Base-by-base conservation (phyloP, 352 stramenopile genomes). In the Phytopythium mirpurense region DNA sequence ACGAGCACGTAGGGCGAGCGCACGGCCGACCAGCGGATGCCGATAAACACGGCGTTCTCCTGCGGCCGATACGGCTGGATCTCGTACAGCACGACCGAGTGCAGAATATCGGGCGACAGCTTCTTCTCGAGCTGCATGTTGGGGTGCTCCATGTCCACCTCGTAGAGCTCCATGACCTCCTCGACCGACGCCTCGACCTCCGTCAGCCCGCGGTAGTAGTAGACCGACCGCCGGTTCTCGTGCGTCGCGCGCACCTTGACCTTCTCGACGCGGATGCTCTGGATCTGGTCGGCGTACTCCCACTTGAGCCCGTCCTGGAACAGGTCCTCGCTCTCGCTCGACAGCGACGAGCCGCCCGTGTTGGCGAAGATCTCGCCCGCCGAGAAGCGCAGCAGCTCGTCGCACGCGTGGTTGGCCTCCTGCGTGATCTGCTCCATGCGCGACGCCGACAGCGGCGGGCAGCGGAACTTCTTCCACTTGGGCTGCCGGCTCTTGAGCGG, bases 31-130 rank as follows among this genome's bases (percentile, higher is more conserved):
- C 81, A 91, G 44, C 81, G 78, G 43, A 91, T 89, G 38, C 81
- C 78, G 45, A 91, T 82, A 56, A 91, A 89, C 3, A 84, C 51
- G 1, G 71, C 78, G 46, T 60, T 81, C 5, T 86, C 72, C 12
- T 73, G 53, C 0, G 60, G 41, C 23, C 60, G 64, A 62, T 91
- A 91, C 10, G 67, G 65, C 53, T 73, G 66, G 51, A 91, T 82
- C 63, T 89, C 74, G 63, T 91, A 91, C 3, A 91, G 68, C 43
- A 91, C 77, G 18, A 86, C 73, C 37, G 81, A 92, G 63, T 92
- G 78, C 14, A 92, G 55, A 49, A 92, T 66, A 37, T 92, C 76
- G 0, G 80, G 80, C 15, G 78, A 73, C 0, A 92, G 61, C 51
- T 89, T 89, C 54, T 73, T 78, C 56, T 92, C 77, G 23, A 90